Conservation (phyloP, 371 early-diverging fungal genomes). For the Mortierella sp. region DNA sequence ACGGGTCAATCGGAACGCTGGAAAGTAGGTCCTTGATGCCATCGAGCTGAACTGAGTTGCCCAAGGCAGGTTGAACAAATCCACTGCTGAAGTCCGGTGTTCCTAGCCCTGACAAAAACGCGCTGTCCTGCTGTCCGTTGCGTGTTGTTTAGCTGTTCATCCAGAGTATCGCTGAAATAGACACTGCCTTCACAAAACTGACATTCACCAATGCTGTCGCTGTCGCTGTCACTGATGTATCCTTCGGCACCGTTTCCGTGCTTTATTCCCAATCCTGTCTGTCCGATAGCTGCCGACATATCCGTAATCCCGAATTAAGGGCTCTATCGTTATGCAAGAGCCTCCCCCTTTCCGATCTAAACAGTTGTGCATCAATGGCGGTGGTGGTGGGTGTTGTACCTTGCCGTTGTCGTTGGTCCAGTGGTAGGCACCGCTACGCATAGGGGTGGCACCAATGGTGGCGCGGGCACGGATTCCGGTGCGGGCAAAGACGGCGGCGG, state of each 20-base stretch:
- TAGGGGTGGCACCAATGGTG: slow-evolving; percentile 41
- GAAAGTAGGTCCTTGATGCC: too few species aligned
- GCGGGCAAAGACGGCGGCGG: slow-evolving; percentile 51
- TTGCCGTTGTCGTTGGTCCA: slow-evolving; percentile 57
- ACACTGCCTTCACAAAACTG: too few species aligned
- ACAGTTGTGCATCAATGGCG: neutral
- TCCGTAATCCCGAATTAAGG: slow-evolving; percentile 9
- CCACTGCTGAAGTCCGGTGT: too few species aligned
- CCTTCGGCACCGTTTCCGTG: neutral
- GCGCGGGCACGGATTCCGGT: slow-evolving; percentile 58
- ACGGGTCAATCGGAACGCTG: too few species aligned
- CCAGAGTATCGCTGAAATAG: too few species aligned
- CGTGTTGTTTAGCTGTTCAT: too few species aligned
- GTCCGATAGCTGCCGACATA: neutral
- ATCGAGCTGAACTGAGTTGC: too few species aligned
- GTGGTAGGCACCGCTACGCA: slow-evolving; percentile 58
- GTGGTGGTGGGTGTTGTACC: slow-evolving; percentile 23
- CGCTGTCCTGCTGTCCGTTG: too few species aligned
- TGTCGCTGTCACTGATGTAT: neutral
- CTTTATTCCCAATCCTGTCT: neutral
- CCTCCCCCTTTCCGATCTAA: neutral
- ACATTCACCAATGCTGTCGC: neutral
- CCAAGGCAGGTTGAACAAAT: too few species aligned
- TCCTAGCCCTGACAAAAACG: too few species aligned
- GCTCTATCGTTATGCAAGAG: neutral